Percentiles rank a stretch among this genome's conserved stretches.
phyloP scores from a whole-genome alignment of 495 filamentous ascomycete species.

The Neurospora cerealis region DNA sequence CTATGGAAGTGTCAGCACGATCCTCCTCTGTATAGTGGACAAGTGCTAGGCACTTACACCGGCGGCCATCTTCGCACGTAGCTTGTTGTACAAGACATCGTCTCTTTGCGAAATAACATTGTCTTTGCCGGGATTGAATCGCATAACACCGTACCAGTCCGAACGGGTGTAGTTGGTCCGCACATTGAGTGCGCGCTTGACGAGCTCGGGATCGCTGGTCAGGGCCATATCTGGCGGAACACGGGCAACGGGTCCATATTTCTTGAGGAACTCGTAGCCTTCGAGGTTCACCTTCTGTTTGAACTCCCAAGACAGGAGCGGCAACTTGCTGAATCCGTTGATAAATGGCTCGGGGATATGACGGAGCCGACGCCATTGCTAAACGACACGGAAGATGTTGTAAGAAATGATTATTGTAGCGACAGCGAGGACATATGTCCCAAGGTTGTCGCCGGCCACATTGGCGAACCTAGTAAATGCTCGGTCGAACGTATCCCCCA shows the following conservation, averaged over 20 bases:
- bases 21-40: not conserved
- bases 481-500: too few species aligned
- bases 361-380: not conserved
- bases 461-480: not conserved
- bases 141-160: slow-evolving; percentile 33
- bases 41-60: slow-evolving; percentile 7
- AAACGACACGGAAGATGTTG: not conserved
- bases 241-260: slow-evolving; percentile 14
- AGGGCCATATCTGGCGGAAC: slow-evolving; percentile 16
- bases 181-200: slow-evolving; percentile 25
- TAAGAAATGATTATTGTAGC: not conserved
- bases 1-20: not conserved
- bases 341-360: slow-evolving; percentile 6
- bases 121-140: slow-evolving; percentile 33
- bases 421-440: not conserved
- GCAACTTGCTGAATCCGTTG: slow-evolving; percentile 2
- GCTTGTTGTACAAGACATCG: slow-evolving; percentile 19
- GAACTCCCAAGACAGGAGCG: slow-evolving; percentile 1
- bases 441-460: not conserved
- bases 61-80: slow-evolving; percentile 21
- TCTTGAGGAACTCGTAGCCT: slow-evolving; percentile 3
- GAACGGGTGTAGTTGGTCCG: slow-evolving; percentile 27
- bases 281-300: slow-evolving; percentile 7
- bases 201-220: slow-evolving; percentile 31
- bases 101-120: slow-evolving; percentile 25